phyloP scores from a whole-genome alignment of 129 eudicot species.

The Arctium lappa region DNA sequence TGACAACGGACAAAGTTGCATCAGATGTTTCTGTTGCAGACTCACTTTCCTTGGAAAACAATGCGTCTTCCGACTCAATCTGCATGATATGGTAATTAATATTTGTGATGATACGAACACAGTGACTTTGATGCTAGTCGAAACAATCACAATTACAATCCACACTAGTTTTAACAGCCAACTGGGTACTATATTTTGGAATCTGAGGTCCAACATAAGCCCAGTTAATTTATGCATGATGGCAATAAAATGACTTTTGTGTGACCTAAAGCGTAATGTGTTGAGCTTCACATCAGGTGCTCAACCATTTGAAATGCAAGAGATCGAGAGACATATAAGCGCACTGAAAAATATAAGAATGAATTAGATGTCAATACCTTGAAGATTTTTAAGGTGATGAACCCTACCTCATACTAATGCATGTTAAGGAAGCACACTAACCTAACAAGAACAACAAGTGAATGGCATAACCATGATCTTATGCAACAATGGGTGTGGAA shows the following conservation, averaged over 20 bases:
- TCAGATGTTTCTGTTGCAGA: constrained; percentile 61
- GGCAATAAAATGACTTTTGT: not conserved
- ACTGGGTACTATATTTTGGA: not conserved
- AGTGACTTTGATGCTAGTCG: not conserved
- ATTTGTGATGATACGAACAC: not conserved
- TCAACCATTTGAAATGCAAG: not conserved
- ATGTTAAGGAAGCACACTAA: not conserved
- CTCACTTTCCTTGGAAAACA: constrained; percentile 52
- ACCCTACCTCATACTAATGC: not conserved
- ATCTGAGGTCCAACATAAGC: not conserved
- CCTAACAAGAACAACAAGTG: not conserved
- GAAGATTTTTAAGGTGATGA: not conserved
- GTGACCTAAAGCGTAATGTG: not conserved
- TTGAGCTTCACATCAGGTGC: not conserved
- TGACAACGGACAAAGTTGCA: constrained; percentile 48
- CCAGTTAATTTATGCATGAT: not conserved
- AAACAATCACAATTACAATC: not conserved
- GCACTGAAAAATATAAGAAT: not conserved
- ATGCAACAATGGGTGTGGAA: not conserved
- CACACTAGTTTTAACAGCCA: not conserved
- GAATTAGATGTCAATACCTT: not conserved
- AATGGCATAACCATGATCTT: not conserved
- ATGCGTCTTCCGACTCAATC: constrained; percentile 26
- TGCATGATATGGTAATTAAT: constrained; percentile 9
- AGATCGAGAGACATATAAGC: not conserved